Evolutionary conservation across 768 basidiomycete genomes (phyloP), one percentile per base, ranked within the genome.

Genomic region (Albatrellus ellisii): DNA sequence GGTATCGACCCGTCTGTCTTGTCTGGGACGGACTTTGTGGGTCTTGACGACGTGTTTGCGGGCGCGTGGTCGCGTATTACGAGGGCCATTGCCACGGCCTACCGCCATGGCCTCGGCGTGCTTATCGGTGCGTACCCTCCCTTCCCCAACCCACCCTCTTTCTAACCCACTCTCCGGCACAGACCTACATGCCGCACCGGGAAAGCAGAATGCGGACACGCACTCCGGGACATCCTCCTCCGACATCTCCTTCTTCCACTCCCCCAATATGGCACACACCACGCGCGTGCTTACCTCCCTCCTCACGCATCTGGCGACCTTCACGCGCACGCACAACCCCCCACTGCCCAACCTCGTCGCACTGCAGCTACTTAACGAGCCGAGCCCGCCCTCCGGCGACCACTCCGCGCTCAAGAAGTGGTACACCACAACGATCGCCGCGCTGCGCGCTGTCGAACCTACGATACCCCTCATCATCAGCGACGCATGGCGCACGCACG

Each of bases 161-260:
- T 17, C 46, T 51, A 57, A 25, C 48, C 34, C 28, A 28, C 4
- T 48, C 39, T 29, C n/a, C n/a, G n/a, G n/a, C n/a, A 36, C 52
- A 81, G 82, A 84, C 57, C 65, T 85, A 3, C 82, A 84, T 47
- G 73, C 79, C 15, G 81, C 77, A 1, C 77, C 80, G 1, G 82
- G 82, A 7, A 82, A 79, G 52, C 83, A 85, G 51, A 86, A 84
- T 50, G 56, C 62, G 21, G 79, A 80, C 54, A 55, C 77, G 1
- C 81, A 85, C 50, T 67, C 73, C 5, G 81, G 81, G 4, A 73
- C 75, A 2, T 77, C 73, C 14, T 64, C 67, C 12, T 44, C 62
- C 15, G 42, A 56, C 25, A 59, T 74, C 10, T 60, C 60, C 12
- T 77, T 79, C 50, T 75, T 79, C 53, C 58, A 56, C 15, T 57